Base-by-base conservation (phyloP, 2,329 filamentous ascomycete species). In the Colletotrichum tofieldiae region DNA sequence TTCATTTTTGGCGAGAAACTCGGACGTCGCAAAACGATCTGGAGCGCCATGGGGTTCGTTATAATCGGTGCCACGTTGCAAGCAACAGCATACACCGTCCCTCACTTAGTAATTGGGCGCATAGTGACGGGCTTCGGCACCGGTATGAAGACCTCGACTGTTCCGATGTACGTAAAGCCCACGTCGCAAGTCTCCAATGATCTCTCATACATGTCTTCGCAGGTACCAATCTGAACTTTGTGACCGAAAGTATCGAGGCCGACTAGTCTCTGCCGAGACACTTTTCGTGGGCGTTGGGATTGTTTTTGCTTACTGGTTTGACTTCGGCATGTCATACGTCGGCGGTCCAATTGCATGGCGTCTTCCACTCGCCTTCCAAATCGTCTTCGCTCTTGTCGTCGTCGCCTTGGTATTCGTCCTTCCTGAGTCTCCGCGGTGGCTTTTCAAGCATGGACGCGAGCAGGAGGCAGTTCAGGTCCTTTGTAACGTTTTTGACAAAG, bases 221-320 rank as follows among this genome's bases (percentile, higher is more conserved):
- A 74, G 76, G 80, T 84, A 85, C 67, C 85, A 86, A 70, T 80
- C 83, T 0, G 85, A 87, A 73, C 78, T 86, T 1, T 85, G 82
- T 58, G 81, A 84, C 60, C 80, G 81, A 1, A 78, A 81, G n/a
- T 81, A 81, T 54, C 78, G 85, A 49, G 85, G 84, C 51, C 80
- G 81, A 23, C 79, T 84, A 11, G 83, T 86, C 32, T 80, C 80
- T 0, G 83, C 78, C 49, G 78, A 81, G 23, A 78, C 83, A 5
- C 79, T 82, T 3, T 78, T 84, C 61, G 82, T 85, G 51, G 82
- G 84, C 16, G 79, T 84, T 12, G 83, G 83, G 8, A 81, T 83
- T 7, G 78, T 84, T 14, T 80, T 83, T 51, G 81, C 82, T 1
- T 81, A 80, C 66, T 79, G 78, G 80, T 81, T 81, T 37, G 79